Evolutionary conservation across 257 asterid genomes (phyloP), one percentile per base, ranked within the genome.

Genomic region (Jasminum sambac): DNA sequence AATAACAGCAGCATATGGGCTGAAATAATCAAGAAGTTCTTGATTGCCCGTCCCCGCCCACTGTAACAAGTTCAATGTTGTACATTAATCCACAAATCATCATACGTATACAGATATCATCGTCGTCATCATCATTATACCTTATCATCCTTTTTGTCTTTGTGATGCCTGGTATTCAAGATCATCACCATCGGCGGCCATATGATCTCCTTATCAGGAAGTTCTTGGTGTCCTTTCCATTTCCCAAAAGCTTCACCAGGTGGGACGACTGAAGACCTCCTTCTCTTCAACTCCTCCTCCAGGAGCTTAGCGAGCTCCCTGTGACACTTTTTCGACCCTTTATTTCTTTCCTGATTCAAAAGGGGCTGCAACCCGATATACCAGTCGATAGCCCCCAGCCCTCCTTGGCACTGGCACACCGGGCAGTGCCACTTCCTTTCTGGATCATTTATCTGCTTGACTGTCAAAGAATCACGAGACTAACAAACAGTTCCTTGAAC

Each of bases 41-140:
- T 72, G 83, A 71, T 78, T 83, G 23, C 85, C 87, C 87, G 80
- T 83, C 16, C 85, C 85, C 5, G 50, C 67, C 85, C 87, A 83
- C 87, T 80, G 77, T 23, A 66, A 19, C 21, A 11, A 50, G 52
- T 52, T 52, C 26, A 7, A 67, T 21, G 3, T 5, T 12, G 40
- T 16, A 26, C 7, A 43, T 23, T 25, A 52, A n/a, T 52, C 26
- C 26, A 19, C 21, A 52, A 40, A 40, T 40, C 4, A 9, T 50
- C 7, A 50, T 19, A 50, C 8, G 17, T 9, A 19, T 19, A 50
- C 1, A 19, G 30, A 41, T 19, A 8, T 10, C 14, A n/a, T n/a
- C 38, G 58, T 11, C 36, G 8, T n/a, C 65, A 11, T 37, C 4
- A 39, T 65, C 38, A 38, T 9, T 42, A 19, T 39, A 83, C 87